Evolutionary conservation across 2,329 filamentous ascomycete genomes (phyloP).

Genomic region (Arthroderma sp.): DNA sequence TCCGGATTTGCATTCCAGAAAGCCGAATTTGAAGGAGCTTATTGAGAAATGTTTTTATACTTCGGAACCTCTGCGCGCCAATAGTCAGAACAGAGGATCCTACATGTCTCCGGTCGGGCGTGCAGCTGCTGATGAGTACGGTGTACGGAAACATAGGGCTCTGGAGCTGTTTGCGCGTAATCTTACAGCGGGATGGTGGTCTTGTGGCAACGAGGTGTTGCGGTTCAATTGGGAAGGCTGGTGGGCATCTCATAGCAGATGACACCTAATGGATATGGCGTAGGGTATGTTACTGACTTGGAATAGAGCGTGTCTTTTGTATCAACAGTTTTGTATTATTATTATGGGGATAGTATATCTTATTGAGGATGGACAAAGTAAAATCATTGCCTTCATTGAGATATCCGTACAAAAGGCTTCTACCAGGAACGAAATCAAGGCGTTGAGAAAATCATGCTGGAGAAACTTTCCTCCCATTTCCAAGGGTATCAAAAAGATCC

Average conservation of each 20-base stretch:
- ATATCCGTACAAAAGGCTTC: too few relatives aligned
- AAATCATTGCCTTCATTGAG: too few relatives aligned
- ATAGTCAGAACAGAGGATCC: neutral
- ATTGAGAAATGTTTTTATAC: conserved; percentile 36
- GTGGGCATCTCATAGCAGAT: conserved; percentile 26
- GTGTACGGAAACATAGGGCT: conserved; percentile 30
- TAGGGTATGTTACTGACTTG: too few relatives aligned
- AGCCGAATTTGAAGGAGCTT: conserved; percentile 46
- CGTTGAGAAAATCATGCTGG: neutral
- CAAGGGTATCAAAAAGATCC: neutral
- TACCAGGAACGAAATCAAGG: neutral
- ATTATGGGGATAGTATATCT: too few relatives aligned
- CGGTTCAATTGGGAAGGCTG: conserved; percentile 45
- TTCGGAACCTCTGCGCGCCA: neutral
- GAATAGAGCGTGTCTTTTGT: too few relatives aligned
- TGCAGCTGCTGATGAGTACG: conserved; percentile 1
- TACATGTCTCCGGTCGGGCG: neutral
- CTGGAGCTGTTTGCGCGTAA: conserved; percentile 50
- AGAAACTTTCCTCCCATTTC: too few relatives aligned
- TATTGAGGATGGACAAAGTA: too few relatives aligned
- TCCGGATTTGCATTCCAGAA: conserved; percentile 52
- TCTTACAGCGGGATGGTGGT: conserved; percentile 48
- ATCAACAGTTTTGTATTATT: too few relatives aligned
- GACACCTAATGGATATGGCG: too few relatives aligned
- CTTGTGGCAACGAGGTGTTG: conserved; percentile 49